Base-by-base conservation (phyloP, 2,329 filamentous ascomycete species). In the Colletotrichum sp. region DNA sequence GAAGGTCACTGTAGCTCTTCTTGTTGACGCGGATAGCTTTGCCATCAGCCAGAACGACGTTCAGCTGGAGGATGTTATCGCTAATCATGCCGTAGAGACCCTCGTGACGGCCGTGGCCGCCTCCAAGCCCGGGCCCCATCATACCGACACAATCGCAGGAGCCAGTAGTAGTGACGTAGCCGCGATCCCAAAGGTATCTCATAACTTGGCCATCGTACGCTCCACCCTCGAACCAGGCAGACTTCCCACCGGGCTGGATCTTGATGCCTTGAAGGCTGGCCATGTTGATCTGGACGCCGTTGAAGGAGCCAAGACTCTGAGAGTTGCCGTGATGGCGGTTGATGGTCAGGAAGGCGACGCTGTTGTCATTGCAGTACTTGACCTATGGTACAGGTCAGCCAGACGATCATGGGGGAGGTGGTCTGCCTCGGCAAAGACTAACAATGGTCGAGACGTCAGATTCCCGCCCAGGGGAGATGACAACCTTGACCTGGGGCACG, bases 81-180 rank as follows among this genome's bases (percentile, higher is more conserved):
- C 86, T 81, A 5, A 90, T 81, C 3, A 92, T 85, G 2, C 90
- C 90, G 75, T 91, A 83, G 44, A 84, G 85, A 1, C 90, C 89
- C 79, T 91, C 87, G 8, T 90, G 85, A 82, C 85, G 86, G 34
- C 90, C 90, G 80, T 90, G 88, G 9, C 91, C 90, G 68, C 91
- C 91, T 5, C 91, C 91, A 1, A 93, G 86, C 0, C 84, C 89
- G 0, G 89, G 89, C 0, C 87, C 89, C 4, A 89, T 76, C 24
- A 84, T 79, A 66, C 88, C 85, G 65, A 88, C 86, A 75, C 89
- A 91, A 80, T 90, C 89, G 78, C 90, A 91, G 8, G 84, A 86
- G 36, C 88, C 88, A 12, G 87, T 88, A 4, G 60, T 63, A 12
- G 32, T 22, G 12, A 36, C n/a, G n/a, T 36, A 63, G n/a, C 60